Evolutionary conservation across 2,329 filamentous ascomycete genomes (phyloP), one percentile per base, ranked within the genome.

Genomic region (Colletotrichum aenigma): DNA sequence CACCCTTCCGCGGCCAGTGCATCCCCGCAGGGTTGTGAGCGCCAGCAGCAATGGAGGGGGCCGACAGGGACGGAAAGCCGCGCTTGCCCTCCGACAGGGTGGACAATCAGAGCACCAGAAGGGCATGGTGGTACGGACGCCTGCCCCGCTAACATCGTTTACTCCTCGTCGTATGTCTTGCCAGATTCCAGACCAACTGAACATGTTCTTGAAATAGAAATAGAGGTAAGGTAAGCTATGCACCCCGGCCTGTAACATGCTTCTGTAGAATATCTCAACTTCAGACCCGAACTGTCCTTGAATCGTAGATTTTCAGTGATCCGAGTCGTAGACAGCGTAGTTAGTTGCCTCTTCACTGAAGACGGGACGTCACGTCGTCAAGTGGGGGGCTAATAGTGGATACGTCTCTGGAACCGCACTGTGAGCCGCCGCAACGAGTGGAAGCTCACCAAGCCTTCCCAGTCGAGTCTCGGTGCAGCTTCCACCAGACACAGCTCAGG

Each of bases 401-500:
- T 34, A 65, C 36, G 61, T 65, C 21, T 66, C 38, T 66, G 30
- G 24, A n/a, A 52, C 36, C 64, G 52, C 66, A 66, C 64, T 36
- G 64, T 68, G 66, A 58, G 56, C 26, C 24, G 24, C 21, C 66
- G 26, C 26, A 38, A 28, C 15, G 24, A 21, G 64, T 18, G 18
- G 18, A 38, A 72, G 38, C 72, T 67, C 72, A 55, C 43, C 61
- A 38, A 70, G 69, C 69, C 58, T 67, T 64, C 56, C 55, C 62
- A 72, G 73, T 30, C 55, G 32, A 62, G 12, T 62, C 48, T 65
- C 18, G 32, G 34, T 38, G 52, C 69, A 48, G 62, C 69, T 58
- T 75, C 38, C 55, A 38, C 61, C 24, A 30, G 34, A 67, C 55
- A 71, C 30, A 75, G 16, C 43, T 8, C 58, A 60, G 48, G 70